These are phyloP conservation scores for Pelomyxa schiedti DNA, from an alignment of 78 protist species.

Conservation along the genomic window DNA sequence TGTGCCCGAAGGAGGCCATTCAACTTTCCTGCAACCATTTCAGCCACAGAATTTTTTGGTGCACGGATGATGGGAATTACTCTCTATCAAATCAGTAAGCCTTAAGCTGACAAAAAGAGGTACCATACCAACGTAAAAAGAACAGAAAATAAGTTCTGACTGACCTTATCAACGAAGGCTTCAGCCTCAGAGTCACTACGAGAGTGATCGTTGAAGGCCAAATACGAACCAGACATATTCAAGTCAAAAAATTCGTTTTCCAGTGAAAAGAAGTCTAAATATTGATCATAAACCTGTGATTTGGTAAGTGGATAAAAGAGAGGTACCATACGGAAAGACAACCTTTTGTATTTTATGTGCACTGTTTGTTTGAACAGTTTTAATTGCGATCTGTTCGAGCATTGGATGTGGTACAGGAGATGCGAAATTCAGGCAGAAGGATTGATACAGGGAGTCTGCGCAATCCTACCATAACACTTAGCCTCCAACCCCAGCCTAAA, in stretches of 20 bases:
- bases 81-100: slow-evolving; percentile 11
- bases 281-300: slow-evolving; percentile 63
- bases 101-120: neutral
- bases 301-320: neutral
- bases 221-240: slow-evolving; percentile 15
- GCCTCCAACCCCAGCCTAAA: neutral
- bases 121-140: slow-evolving; percentile 50
- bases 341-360: slow-evolving; percentile 26
- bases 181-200: slow-evolving; percentile 38
- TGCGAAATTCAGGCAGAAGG: slow-evolving; percentile 65
- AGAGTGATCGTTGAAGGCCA: slow-evolving; percentile 23
- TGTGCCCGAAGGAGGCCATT: slow-evolving; percentile 19
- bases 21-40: slow-evolving; percentile 40
- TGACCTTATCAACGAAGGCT: slow-evolving; percentile 30
- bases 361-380: slow-evolving; percentile 38
- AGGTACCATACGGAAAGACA: neutral
- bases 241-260: slow-evolving; percentile 63
- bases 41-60: slow-evolving; percentile 54
- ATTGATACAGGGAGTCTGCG: slow-evolving; percentile 58
- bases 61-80: slow-evolving; percentile 62
- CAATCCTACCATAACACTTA: slow-evolving; percentile 35
- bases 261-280: slow-evolving; percentile 57
- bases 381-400: slow-evolving; percentile 64
- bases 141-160: slow-evolving; percentile 56
- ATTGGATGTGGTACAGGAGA: slow-evolving; percentile 41